phyloP scores from a whole-genome alignment of 805 yeast genomes.

The Lachancea meyersii region DNA sequence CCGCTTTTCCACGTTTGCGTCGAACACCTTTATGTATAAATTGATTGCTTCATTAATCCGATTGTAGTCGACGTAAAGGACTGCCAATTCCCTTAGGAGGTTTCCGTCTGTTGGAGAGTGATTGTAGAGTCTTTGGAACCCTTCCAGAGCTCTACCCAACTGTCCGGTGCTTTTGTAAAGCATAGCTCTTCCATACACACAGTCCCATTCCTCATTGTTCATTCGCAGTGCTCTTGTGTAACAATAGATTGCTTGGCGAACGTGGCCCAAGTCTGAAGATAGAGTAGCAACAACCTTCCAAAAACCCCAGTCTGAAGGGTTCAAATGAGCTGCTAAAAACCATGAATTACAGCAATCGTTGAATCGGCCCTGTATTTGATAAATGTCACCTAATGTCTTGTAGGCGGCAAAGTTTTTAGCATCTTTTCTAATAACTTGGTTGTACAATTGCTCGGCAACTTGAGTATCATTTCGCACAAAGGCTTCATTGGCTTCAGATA shows the following conservation, averaged over 20 bases:
- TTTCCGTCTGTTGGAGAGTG: constrained; percentile 53
- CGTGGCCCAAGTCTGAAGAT: constrained; percentile 58
- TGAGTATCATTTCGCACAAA: constrained; percentile 60
- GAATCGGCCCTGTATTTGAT: constrained; percentile 55
- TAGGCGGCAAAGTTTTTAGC: constrained; percentile 77
- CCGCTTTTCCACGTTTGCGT: constrained; percentile 47
- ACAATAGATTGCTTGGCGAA: constrained; percentile 73
- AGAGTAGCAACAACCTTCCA: constrained; percentile 74
- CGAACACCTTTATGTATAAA: constrained; percentile 57
- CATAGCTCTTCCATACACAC: constrained; percentile 57
- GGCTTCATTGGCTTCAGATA: constrained; percentile 74
- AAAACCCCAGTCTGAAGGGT: constrained; percentile 66
- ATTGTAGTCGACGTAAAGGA: constrained; percentile 42
- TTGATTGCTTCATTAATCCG: constrained; percentile 70
- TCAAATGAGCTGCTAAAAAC: constrained; percentile 74
- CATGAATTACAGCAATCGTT: constrained; percentile 74
- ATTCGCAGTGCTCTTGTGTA: constrained; percentile 58
- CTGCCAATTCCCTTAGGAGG: constrained; percentile 56
- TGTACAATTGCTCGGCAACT: constrained; percentile 52
- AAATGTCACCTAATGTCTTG: constrained; percentile 81
- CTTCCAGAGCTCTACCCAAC: constrained; percentile 66
- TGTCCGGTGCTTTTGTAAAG: constrained; percentile 62
- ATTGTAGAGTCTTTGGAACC: constrained; percentile 53
- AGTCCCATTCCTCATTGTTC: constrained; percentile 45
- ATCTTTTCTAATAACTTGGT: constrained; percentile 70